Conservation (phyloP, 176 grass and related monocot genomes). For the Oryza australiensis region DNA sequence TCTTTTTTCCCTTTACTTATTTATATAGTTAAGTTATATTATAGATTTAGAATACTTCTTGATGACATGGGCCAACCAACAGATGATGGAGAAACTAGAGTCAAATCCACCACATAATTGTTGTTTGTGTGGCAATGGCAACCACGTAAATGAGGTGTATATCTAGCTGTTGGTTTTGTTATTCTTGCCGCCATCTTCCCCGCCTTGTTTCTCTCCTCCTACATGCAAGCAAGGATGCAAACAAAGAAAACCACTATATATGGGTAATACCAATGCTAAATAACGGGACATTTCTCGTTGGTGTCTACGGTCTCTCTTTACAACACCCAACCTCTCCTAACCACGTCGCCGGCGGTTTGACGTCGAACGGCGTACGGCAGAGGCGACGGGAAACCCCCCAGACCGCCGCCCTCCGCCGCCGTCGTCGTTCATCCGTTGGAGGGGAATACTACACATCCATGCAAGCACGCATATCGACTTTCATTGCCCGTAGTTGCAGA, state of each 20-base stretch:
- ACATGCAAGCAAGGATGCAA: constrained; percentile 25
- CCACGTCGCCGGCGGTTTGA: constrained; percentile 29
- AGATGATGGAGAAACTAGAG: neutral
- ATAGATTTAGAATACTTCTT: too few relatives aligned
- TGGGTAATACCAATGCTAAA: constrained; percentile 42
- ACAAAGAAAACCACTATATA: constrained; percentile 38
- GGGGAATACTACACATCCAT: neutral
- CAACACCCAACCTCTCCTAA: neutral
- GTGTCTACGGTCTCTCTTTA: neutral
- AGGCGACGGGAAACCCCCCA: neutral
- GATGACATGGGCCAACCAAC: neutral
- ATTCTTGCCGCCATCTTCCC: neutral
- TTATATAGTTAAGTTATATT: too few relatives aligned
- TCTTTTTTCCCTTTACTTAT: too few relatives aligned
- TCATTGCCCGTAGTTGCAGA: neutral
- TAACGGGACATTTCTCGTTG: constrained; percentile 17
- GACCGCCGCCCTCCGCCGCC: neutral
- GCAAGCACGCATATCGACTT: neutral
- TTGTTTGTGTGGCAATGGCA: neutral
- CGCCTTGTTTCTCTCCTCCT: neutral
- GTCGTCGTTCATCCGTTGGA: neutral
- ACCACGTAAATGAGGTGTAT: neutral
- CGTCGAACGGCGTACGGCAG: constrained; percentile 40
- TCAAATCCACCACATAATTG: neutral
- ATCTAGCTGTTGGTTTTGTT: neutral